Evolutionary conservation across 495 filamentous ascomycete species (phyloP).

Genomic region (Trichocladium uniseriatum): DNA sequence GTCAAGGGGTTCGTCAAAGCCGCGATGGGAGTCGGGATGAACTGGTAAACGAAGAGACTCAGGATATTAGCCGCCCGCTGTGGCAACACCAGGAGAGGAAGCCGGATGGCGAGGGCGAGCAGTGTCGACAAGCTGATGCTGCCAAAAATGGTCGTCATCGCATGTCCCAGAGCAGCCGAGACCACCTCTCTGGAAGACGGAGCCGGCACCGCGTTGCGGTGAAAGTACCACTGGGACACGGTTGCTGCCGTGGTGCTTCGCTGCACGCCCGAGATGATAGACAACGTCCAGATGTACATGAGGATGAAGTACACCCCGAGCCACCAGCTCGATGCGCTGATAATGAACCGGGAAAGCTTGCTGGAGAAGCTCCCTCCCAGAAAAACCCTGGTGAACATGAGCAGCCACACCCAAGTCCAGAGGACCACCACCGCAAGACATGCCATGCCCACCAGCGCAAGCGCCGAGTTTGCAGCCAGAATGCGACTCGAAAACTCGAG

Average conservation of each 20-base stretch:
- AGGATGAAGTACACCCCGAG: slow-evolving; percentile 81
- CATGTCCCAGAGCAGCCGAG: slow-evolving; percentile 69
- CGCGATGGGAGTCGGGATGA: slow-evolving; percentile 74
- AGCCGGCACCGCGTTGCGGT: slow-evolving; percentile 71
- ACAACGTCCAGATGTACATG: slow-evolving; percentile 91
- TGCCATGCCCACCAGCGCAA: slow-evolving; percentile 72
- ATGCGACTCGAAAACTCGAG: slow-evolving; percentile 87
- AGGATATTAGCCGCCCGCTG: slow-evolving; percentile 52
- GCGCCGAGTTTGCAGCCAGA: slow-evolving; percentile 69
- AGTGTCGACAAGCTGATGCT: slow-evolving; percentile 82
- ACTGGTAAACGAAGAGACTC: slow-evolving; percentile 65
- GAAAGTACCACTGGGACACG: slow-evolving; percentile 98
- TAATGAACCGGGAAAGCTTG: slow-evolving; percentile 54
- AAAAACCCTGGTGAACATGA: slow-evolving; percentile 94
- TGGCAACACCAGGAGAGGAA: slow-evolving; percentile 79
- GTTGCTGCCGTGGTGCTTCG: slow-evolving; percentile 88
- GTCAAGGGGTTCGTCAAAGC: slow-evolving; percentile 83
- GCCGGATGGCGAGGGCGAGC: slow-evolving; percentile 66
- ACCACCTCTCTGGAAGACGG: slow-evolving; percentile 70
- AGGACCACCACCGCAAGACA: slow-evolving; percentile 64
- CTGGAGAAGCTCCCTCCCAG: slow-evolving; percentile 68
- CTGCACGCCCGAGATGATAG: slow-evolving; percentile 75
- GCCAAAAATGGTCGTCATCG: slow-evolving; percentile 78
- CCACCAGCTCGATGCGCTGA: slow-evolving; percentile 84
- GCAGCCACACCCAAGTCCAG: slow-evolving; percentile 94